A percentile compares a stretch with the other conserved stretches of the same genome.
Conservation (phyloP, 2,329 filamentous ascomycete genomes). For the Arthrobotrys pseudoclavata region DNA sequence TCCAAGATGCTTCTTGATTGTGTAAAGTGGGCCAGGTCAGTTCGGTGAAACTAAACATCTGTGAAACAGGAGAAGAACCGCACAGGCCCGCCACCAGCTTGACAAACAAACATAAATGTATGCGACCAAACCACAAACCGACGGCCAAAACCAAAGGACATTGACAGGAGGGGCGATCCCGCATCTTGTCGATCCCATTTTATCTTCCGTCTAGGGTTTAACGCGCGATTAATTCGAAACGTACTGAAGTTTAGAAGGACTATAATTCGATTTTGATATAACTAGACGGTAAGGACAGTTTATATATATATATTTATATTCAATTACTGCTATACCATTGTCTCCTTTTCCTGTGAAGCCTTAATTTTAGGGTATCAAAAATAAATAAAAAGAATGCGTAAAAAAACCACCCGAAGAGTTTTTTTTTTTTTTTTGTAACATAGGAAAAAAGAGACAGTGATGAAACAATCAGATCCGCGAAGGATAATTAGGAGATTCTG, state of each 20-base stretch:
- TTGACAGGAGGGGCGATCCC: conserved; percentile 57
- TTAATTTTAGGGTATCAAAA: conserved; percentile 56
- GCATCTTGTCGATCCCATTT: conserved; percentile 57
- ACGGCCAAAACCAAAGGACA: conserved; percentile 37
- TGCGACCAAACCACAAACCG: background rate
- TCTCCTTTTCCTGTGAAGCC: conserved; percentile 41
- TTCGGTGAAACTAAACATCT: conserved; percentile 58
- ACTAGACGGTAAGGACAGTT: conserved; percentile 38
- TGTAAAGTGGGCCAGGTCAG: conserved; percentile 24
- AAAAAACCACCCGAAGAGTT: conserved; percentile 37
- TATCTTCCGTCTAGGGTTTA: conserved; percentile 54
- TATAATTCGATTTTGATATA: conserved; percentile 54
- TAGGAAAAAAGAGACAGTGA: conserved; percentile 11
- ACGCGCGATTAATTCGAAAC: conserved; percentile 60
- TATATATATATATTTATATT: conserved; percentile 32
- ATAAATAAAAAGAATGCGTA: conserved; percentile 30
- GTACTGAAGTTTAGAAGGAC: conserved; percentile 35
- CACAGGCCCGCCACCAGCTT: conserved; percentile 37
- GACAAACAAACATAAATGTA: conserved; percentile 44
- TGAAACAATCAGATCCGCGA: conserved; percentile 9
- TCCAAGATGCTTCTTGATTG: conserved; percentile 14
- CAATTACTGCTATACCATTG: conserved; percentile 10
- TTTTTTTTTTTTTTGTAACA: conserved; percentile 7
- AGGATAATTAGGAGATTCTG: conserved; percentile 25
- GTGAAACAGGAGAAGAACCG: conserved; percentile 59